Conservation (phyloP, 139 green algal species). For the Tetraselmis striata region DNA sequence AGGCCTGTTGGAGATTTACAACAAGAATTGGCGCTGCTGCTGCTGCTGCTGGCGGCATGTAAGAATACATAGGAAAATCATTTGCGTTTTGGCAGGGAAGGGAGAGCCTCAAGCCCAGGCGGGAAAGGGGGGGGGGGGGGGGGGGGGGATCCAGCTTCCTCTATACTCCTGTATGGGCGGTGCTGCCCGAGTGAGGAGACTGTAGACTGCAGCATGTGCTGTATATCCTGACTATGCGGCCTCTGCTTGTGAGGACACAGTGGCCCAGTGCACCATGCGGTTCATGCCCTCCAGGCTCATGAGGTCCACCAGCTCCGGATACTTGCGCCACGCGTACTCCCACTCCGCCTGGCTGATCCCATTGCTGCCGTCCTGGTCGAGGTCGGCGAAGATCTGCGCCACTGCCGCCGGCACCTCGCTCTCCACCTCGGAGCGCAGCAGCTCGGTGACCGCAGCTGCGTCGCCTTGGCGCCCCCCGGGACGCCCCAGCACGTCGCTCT, state of each 20-base stretch:
- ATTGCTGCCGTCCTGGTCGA: not conserved
- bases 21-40: too few relatives aligned
- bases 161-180: too few relatives aligned
- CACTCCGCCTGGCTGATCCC: not conserved
- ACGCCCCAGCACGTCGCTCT: not conserved
- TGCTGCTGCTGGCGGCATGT: too few relatives aligned
- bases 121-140: too few relatives aligned
- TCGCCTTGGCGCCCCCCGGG: too few relatives aligned
- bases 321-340: not conserved
- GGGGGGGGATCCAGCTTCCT: too few relatives aligned
- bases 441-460: not conserved
- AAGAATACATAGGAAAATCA: too few relatives aligned
- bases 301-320: not conserved
- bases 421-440: not conserved
- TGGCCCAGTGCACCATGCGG: not conserved
- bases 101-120: too few relatives aligned
- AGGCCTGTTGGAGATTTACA: too few relatives aligned
- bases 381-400: not conserved
- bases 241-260: not conserved
- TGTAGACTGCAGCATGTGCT: too few relatives aligned
- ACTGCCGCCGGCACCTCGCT: not conserved
- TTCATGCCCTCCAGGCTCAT: not conserved
- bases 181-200: too few relatives aligned
- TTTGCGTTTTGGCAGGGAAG: too few relatives aligned
- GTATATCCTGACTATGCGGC: not conserved